Percentiles rank a stretch among this genome's conserved stretches.
Conservation (phyloP, 306 rosid species). For the Morella rubra region DNA sequence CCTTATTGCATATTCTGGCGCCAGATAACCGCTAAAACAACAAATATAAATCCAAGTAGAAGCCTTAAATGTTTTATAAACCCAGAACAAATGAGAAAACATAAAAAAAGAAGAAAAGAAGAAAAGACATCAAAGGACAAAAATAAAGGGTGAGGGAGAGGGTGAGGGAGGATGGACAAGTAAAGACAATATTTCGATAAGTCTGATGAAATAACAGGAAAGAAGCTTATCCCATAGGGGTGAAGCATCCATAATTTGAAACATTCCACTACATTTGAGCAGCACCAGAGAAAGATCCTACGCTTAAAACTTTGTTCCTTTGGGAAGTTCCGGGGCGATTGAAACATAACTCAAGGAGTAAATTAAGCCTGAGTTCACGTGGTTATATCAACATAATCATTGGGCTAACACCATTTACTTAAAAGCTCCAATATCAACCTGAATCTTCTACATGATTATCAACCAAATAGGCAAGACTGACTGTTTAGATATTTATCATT, state of each 20-base stretch:
- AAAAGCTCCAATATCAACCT: neutral
- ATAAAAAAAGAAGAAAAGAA: neutral
- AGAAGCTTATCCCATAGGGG: slow-evolving; percentile 4
- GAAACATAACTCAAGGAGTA: neutral
- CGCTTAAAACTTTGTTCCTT: neutral
- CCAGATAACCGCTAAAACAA: slow-evolving; percentile 81
- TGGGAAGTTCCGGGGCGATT: neutral
- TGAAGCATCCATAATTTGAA: neutral
- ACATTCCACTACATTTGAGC: neutral
- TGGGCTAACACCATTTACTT: slow-evolving; percentile 8
- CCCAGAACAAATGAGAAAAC: neutral
- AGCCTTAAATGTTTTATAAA: neutral
- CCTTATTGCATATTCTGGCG: slow-evolving; percentile 92
- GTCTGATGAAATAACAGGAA: neutral
- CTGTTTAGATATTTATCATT: neutral
- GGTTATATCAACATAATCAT: slow-evolving; percentile 15
- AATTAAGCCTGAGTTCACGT: slow-evolving; percentile 5
- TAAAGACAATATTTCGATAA: neutral
- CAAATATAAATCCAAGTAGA: slow-evolving; percentile 24
- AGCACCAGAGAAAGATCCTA: slow-evolving; percentile 2
- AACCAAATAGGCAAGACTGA: neutral
- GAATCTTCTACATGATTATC: neutral
- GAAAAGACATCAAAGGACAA: slow-evolving; percentile 11
- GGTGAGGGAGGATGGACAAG: slow-evolving; percentile 6
- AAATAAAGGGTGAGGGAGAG: slow-evolving; percentile 24